These are phyloP conservation scores for Phallus indusiatus DNA, from an alignment of 768 basidiomycete species.

Conservation along the genomic window DNA sequence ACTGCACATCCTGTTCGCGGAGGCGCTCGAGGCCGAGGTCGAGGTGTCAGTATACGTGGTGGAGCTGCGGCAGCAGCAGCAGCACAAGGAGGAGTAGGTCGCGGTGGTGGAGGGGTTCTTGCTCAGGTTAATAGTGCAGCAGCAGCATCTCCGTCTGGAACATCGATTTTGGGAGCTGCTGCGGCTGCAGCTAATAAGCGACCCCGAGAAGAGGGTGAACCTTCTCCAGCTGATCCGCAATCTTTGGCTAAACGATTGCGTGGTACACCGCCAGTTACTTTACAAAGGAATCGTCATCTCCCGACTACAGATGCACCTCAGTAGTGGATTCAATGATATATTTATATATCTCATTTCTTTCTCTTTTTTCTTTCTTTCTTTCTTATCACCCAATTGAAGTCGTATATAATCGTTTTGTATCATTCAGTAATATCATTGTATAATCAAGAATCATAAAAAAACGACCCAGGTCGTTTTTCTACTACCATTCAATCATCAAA, in stretches of 20 bases:
- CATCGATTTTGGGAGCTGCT: conserved; percentile 58
- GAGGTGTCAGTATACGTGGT: conserved; percentile 26
- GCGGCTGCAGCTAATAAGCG: conserved; percentile 42
- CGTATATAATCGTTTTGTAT: conserved; percentile 1
- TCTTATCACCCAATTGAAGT: not conserved
- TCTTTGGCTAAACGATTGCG: conserved; percentile 53
- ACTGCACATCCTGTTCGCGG: conserved; percentile 16
- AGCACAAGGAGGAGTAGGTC: conserved; percentile 13
- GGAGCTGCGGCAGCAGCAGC: conserved; percentile 20
- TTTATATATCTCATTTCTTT: too few species aligned
- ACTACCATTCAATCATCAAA: not conserved
- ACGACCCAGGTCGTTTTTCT: conserved; percentile 4
- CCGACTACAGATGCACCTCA: not conserved
- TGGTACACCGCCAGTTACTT: conserved; percentile 1
- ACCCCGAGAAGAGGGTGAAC: conserved; percentile 44
- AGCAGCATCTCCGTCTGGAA: conserved; percentile 28
- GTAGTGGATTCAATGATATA: not conserved
- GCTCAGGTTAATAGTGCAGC: conserved; percentile 16
- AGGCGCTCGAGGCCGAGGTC: conserved; percentile 20
- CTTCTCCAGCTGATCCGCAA: conserved; percentile 31
- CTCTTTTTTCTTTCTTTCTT: not conserved
- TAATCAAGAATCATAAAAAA: not conserved
- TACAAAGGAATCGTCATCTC: conserved; percentile 7
- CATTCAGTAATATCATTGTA: conserved; percentile 9
- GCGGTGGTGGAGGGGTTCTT: conserved; percentile 4